These are phyloP conservation scores for Rhodotorula graminis DNA, from an alignment of 768 basidiomycete species.

Conservation along the genomic window DNA sequence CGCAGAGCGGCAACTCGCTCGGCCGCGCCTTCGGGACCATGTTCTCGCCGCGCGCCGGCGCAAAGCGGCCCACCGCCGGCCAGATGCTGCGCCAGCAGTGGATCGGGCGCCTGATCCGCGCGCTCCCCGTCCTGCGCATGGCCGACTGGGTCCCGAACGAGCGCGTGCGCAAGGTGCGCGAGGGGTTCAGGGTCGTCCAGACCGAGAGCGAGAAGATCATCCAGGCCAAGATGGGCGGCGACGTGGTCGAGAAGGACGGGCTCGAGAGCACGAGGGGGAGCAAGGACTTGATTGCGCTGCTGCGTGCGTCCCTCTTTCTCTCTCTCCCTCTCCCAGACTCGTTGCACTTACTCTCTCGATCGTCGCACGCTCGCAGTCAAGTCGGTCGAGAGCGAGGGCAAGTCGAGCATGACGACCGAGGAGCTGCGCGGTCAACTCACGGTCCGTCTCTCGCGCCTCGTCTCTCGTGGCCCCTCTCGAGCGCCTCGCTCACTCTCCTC, in stretches of 20 bases:
- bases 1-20: constrained; percentile 14
- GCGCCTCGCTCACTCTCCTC: not conserved
- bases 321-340: too few relatives aligned
- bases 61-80: not conserved
- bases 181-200: constrained; percentile 31
- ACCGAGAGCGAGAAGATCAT: constrained; percentile 37
- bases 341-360: not conserved
- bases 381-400: constrained; percentile 10
- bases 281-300: constrained; percentile 34
- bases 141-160: constrained; percentile 25
- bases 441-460: not conserved
- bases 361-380: constrained; percentile 10
- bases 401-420: constrained; percentile 15
- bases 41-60: constrained; percentile 12
- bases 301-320: constrained; percentile 15
- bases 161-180: constrained; percentile 1
- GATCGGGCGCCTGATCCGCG: constrained; percentile 21
- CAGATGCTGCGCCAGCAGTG: constrained; percentile 1
- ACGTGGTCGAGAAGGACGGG: constrained; percentile 26
- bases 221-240: constrained; percentile 14
- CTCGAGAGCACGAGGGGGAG: constrained; percentile 12
- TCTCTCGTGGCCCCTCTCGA: too few relatives aligned
- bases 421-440: constrained; percentile 35
- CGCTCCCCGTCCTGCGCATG: constrained; percentile 30
- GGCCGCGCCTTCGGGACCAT: constrained; percentile 35